These are phyloP conservation scores for Sesbania bispinosa DNA, from an alignment of 306 rosid genomes.

Conservation along the genomic window DNA sequence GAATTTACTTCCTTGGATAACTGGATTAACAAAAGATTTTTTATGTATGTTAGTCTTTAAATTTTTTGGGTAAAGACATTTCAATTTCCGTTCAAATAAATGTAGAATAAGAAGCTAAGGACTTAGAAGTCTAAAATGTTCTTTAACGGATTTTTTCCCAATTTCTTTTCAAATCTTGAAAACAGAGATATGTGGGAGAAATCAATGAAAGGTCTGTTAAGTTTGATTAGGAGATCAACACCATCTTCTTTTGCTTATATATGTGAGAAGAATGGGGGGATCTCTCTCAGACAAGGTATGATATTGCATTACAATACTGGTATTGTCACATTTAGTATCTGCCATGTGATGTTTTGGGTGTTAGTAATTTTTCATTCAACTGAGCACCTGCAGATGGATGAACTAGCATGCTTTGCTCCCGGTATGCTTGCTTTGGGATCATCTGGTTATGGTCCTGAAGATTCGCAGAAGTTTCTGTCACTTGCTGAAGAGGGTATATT, in stretches of 20 bases:
- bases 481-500: slow-evolving; percentile 94
- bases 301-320: slow-evolving; percentile 1
- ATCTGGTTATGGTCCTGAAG: slow-evolving; percentile 75
- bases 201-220: slow-evolving; percentile 81
- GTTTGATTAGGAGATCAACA: slow-evolving; percentile 74
- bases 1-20: slow-evolving; percentile 11
- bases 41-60: neutral
- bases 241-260: slow-evolving; percentile 93
- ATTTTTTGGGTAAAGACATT: neutral
- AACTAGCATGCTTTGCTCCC: slow-evolving; percentile 98
- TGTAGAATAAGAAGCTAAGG: neutral
- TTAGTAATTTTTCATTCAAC: slow-evolving; percentile 15
- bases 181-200: slow-evolving; percentile 99
- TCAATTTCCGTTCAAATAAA: slow-evolving; percentile 6
- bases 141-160: slow-evolving; percentile 12
- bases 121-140: neutral
- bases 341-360: neutral
- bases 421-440: slow-evolving; percentile 99
- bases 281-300: slow-evolving; percentile 76
- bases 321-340: slow-evolving; percentile 12
- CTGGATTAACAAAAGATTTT: neutral
- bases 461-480: slow-evolving; percentile 58
- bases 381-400: slow-evolving; percentile 84
- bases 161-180: slow-evolving; percentile 29
- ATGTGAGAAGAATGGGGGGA: slow-evolving; percentile 89